These are phyloP conservation scores for Tricholomella constricta DNA, from an alignment of 768 basidiomycete genomes.

Conservation along the genomic window DNA sequence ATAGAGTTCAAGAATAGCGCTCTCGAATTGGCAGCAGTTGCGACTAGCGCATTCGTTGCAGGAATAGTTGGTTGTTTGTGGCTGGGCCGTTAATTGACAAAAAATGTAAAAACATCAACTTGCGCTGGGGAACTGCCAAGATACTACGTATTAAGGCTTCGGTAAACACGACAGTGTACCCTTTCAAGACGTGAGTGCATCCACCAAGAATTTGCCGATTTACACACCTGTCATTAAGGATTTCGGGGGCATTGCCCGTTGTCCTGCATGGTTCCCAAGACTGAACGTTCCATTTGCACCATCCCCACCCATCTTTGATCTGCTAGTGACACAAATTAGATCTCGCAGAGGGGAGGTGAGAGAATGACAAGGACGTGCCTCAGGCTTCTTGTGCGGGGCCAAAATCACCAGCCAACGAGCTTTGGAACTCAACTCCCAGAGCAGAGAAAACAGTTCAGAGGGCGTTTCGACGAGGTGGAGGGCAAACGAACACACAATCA, in stretches of 20 bases:
- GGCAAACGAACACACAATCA: conserved; percentile 75
- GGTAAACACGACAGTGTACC: conserved; percentile 56
- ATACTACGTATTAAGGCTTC: conserved; percentile 41
- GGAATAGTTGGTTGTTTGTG: conserved; percentile 35
- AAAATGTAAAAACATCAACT: conserved; percentile 1
- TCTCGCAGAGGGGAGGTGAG: neutral
- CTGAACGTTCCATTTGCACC: conserved; percentile 61
- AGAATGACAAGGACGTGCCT: conserved; percentile 39
- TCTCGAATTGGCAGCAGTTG: conserved; percentile 29
- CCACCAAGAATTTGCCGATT: neutral
- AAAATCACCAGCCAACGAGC: conserved; percentile 66
- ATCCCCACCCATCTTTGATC: conserved; percentile 72
- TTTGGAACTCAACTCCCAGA: conserved; percentile 65
- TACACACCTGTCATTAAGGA: conserved; percentile 49
- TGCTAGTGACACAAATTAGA: conserved; percentile 27
- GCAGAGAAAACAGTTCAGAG: conserved; percentile 63
- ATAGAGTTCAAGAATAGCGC: conserved; percentile 8
- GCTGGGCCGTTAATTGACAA: conserved; percentile 29
- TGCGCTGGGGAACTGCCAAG: too few species aligned
- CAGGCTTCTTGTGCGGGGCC: conserved; percentile 78
- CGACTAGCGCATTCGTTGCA: conserved; percentile 37
- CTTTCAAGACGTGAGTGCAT: conserved; percentile 24
- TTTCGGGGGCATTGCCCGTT: conserved; percentile 43
- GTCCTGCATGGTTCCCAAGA: conserved; percentile 45
- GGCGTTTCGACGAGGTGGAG: conserved; percentile 65